Evolutionary conservation across 148 eudicot genomes (phyloP).

Genomic region (Agrostemma githago): DNA sequence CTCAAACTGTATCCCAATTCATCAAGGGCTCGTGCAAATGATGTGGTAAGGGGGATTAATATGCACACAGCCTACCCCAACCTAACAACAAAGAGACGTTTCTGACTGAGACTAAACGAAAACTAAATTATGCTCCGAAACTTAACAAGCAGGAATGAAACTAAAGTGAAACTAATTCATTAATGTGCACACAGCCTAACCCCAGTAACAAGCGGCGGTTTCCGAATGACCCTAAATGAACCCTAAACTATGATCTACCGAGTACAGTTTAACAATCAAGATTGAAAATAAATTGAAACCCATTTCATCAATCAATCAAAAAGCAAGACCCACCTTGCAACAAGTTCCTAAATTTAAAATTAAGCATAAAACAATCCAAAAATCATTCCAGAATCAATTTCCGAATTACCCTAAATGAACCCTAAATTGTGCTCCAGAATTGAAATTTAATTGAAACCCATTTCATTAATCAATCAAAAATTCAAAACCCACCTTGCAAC

Average conservation of each 20-base stretch:
- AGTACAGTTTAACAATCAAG: not conserved
- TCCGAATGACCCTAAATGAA: not conserved
- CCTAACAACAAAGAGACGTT: not conserved
- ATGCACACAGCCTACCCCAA: not conserved
- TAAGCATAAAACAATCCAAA: no score
- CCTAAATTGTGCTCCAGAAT: no score
- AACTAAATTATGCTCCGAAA: not conserved
- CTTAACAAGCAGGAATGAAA: not conserved
- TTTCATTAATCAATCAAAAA: not conserved
- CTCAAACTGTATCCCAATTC: not conserved
- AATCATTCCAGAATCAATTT: no score
- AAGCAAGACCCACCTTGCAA: no score
- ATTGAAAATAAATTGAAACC: no score
- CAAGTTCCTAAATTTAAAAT: no score
- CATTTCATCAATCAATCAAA: no score
- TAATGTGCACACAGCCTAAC: not conserved
- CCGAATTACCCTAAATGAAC: no score
- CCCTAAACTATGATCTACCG: conserved; percentile 1
- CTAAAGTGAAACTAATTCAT: not conserved
- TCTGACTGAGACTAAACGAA: not conserved
- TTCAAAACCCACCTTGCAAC: not conserved
- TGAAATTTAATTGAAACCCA: not conserved
- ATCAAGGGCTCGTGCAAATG: not conserved
- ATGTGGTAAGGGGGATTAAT: not conserved
- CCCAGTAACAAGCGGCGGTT: not conserved